phyloP scores from a whole-genome alignment of 495 filamentous ascomycete genomes.

The Gamarada debralockiae region DNA sequence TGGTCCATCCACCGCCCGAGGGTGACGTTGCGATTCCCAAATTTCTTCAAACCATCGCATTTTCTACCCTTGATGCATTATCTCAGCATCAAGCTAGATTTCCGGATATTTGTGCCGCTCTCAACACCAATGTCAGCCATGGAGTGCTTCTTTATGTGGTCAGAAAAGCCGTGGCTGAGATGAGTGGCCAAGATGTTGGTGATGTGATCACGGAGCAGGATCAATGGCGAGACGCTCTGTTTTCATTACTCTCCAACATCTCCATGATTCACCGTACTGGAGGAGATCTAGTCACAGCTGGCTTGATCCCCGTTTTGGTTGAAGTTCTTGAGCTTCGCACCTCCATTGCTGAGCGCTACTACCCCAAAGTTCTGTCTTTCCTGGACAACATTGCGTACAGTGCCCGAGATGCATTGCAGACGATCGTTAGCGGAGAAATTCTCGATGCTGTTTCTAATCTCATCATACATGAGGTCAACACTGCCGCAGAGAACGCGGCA shows the following conservation, averaged over 20 bases:
- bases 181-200: slow-evolving; percentile 55
- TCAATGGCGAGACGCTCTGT: slow-evolving; percentile 85
- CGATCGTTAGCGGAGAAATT: slow-evolving; percentile 72
- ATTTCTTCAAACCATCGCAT: slow-evolving; percentile 76
- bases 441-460: slow-evolving; percentile 84
- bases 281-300: slow-evolving; percentile 76
- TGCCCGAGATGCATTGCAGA: slow-evolving; percentile 74
- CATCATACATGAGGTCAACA: slow-evolving; percentile 73
- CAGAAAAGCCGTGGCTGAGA: slow-evolving; percentile 80
- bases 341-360: slow-evolving; percentile 72
- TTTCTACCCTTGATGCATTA: slow-evolving; percentile 77
- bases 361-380: slow-evolving; percentile 77
- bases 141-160: slow-evolving; percentile 93
- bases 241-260: slow-evolving; percentile 74
- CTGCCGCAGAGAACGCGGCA: slow-evolving; percentile 58
- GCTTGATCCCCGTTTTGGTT: slow-evolving; percentile 81
- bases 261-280: slow-evolving; percentile 66
- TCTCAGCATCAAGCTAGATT: slow-evolving; percentile 72
- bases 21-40: slow-evolving; percentile 63
- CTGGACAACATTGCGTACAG: slow-evolving; percentile 82
- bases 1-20: slow-evolving; percentile 73
- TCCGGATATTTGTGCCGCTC: slow-evolving; percentile 75
- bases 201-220: slow-evolving; percentile 60
- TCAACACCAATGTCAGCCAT: slow-evolving; percentile 92
- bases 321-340: slow-evolving; percentile 86